Evolutionary conservation across 2,329 filamentous ascomycete genomes (phyloP).

Genomic region (Juglanconis oblonga): DNA sequence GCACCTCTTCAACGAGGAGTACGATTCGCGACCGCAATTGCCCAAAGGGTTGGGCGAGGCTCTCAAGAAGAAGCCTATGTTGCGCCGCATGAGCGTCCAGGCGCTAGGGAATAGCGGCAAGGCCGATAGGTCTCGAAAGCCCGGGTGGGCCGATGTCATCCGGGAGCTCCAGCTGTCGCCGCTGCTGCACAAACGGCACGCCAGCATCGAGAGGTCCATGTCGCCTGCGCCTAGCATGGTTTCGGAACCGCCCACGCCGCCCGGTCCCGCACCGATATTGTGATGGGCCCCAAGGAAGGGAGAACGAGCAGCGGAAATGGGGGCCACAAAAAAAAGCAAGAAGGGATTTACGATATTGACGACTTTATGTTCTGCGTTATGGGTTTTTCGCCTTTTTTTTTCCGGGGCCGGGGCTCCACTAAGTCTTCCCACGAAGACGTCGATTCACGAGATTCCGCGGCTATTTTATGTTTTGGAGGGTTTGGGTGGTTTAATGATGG

Average conservation of each 20-base stretch:
- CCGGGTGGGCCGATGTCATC: constrained; percentile 62
- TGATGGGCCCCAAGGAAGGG: background rate
- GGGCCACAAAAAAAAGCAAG: constrained; percentile 12
- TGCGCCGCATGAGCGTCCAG: constrained; percentile 52
- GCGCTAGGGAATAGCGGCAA: constrained; percentile 51
- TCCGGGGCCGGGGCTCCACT: background rate
- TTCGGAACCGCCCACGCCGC: background rate
- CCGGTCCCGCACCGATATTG: background rate
- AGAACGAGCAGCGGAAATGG: constrained; percentile 16
- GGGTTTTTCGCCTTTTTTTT: background rate
- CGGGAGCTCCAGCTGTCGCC: constrained; percentile 61
- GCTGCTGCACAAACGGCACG: constrained; percentile 57
- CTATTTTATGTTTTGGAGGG: background rate
- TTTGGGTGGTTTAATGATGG: background rate
- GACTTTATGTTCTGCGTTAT: constrained; percentile 15
- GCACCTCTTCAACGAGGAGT: constrained; percentile 23
- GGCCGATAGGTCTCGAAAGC: constrained; percentile 44
- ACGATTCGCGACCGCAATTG: constrained; percentile 31
- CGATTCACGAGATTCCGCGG: background rate
- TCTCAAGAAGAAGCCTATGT: constrained; percentile 43
- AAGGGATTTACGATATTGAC: constrained; percentile 9
- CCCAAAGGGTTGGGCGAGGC: constrained; percentile 42
- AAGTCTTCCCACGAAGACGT: background rate
- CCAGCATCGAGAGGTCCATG: constrained; percentile 61
- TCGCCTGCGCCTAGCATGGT: constrained; percentile 16